Evolutionary conservation across 805 yeast species (phyloP).

Genomic region (Sugiyamaella boreocaroliniensis): DNA sequence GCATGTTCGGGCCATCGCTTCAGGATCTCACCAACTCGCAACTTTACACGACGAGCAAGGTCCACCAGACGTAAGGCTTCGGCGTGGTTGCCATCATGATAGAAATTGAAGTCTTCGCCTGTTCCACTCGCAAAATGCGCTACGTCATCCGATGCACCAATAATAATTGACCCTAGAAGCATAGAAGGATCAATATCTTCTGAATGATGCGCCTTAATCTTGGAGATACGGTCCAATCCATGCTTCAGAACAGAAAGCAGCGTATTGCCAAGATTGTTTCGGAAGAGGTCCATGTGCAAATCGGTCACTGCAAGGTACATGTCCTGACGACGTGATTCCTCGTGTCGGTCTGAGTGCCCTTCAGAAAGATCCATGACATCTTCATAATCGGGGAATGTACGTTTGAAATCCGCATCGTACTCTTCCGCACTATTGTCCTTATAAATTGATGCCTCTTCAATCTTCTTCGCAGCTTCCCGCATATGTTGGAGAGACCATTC

Average conservation of each 20-base stretch:
- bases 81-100: slow-evolving; percentile 50
- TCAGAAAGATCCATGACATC: slow-evolving; percentile 42
- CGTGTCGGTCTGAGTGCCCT: slow-evolving; percentile 4
- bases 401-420: slow-evolving; percentile 74
- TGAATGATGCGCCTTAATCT: background rate
- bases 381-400: slow-evolving; percentile 84
- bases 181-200: background rate
- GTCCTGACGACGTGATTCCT: background rate
- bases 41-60: slow-evolving; percentile 40
- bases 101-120: slow-evolving; percentile 42
- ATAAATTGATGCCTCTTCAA: slow-evolving; percentile 57
- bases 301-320: background rate
- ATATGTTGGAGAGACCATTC: slow-evolving; percentile 75
- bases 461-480: slow-evolving; percentile 43
- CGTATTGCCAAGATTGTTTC: background rate
- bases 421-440: slow-evolving; percentile 55
- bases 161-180: background rate
- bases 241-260: background rate
- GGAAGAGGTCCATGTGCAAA: slow-evolving; percentile 2
- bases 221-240: background rate
- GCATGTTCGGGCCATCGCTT: slow-evolving; percentile 94
- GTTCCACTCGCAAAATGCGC: background rate
- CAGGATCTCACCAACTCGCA: slow-evolving; percentile 42
- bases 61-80: slow-evolving; percentile 58
- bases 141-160: background rate